These are phyloP conservation scores for Xylariaceae sp. DNA, from an alignment of 2,329 filamentous ascomycete genomes.

Conservation along the genomic window DNA sequence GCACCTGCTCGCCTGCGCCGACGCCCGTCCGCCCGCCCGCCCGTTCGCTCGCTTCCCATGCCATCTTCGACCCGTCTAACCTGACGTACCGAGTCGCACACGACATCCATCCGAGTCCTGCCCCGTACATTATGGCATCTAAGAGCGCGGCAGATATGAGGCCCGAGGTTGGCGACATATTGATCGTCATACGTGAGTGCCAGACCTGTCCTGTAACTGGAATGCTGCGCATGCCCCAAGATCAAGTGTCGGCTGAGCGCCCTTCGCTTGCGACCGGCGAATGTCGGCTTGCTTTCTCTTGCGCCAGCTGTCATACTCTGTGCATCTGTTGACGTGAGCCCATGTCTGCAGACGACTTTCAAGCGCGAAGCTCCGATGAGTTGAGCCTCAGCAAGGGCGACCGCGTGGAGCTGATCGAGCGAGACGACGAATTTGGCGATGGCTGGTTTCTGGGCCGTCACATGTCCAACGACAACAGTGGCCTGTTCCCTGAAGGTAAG, in stretches of 20 bases:
- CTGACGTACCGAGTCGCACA: neutral
- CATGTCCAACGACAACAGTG: conserved; percentile 63
- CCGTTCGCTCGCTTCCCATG: conserved; percentile 1
- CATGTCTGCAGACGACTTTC: conserved; percentile 72
- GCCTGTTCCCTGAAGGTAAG: conserved; percentile 75
- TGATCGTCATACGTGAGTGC: conserved; percentile 65
- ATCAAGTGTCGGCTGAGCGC: too few species aligned
- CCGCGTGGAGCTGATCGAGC: conserved; percentile 73
- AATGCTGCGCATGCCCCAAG: neutral
- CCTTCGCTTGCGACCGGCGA: too few species aligned
- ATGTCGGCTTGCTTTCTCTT: too few species aligned
- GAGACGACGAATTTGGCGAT: conserved; percentile 83
- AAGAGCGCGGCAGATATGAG: conserved; percentile 34
- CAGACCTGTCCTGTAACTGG: conserved; percentile 2
- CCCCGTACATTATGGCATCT: conserved; percentile 39
- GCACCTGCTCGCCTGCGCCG: too few species aligned
- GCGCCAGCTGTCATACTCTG: too few species aligned
- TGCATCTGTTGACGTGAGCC: too few species aligned
- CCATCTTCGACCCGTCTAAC: neutral
- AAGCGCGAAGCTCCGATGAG: conserved; percentile 86
- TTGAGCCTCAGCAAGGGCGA: conserved; percentile 80
- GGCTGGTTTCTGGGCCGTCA: conserved; percentile 78
- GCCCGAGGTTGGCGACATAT: conserved; percentile 58
- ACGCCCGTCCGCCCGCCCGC: too few species aligned
- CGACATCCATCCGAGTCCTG: conserved; percentile 1